Conservation (phyloP, 2,329 filamentous ascomycete genomes). For the Tolypocladium tropicale region DNA sequence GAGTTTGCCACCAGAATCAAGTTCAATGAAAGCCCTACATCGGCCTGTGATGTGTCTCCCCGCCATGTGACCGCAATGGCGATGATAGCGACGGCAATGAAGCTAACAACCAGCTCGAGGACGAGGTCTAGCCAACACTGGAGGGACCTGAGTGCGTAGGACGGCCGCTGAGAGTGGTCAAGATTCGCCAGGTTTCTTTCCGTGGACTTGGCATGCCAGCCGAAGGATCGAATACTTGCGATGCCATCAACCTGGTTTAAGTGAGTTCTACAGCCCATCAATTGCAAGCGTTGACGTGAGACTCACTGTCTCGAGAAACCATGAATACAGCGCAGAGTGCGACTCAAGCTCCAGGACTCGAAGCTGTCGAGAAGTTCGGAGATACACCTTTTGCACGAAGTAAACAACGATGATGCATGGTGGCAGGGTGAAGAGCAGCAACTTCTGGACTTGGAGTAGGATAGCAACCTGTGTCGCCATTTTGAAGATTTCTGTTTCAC, state of each 20-base stretch:
- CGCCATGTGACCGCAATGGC: neutral
- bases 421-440: neutral
- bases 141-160: neutral
- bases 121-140: neutral
- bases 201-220: neutral
- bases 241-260: neutral
- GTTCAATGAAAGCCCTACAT: neutral
- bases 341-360: neutral
- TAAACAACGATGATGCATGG: neutral
- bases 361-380: neutral
- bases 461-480: neutral
- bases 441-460: neutral
- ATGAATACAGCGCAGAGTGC: neutral
- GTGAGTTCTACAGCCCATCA: neutral
- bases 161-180: neutral
- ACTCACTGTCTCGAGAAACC: neutral
- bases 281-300: neutral
- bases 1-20: neutral
- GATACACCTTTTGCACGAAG: neutral
- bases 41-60: neutral
- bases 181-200: neutral
- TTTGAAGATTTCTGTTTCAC: neutral
- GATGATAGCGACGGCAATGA: neutral
- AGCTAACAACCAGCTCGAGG: neutral
- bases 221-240: neutral